Conservation (phyloP, 345 rosid genomes). For the Cochlearia excelsa region DNA sequence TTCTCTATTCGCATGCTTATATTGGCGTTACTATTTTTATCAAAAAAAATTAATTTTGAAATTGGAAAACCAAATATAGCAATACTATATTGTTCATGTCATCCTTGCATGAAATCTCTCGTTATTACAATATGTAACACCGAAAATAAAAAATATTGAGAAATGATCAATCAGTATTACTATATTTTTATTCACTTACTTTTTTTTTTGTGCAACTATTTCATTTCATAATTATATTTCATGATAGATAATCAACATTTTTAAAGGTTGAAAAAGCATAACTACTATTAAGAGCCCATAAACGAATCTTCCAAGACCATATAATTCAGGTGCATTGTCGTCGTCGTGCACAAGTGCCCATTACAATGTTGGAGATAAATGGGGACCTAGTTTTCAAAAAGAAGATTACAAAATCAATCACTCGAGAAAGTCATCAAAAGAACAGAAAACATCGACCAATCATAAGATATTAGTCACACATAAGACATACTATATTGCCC, state of each 20-base stretch:
- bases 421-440: conserved; percentile 5
- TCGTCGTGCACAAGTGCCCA: neutral
- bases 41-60: neutral
- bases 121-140: no score
- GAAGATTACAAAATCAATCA: conserved; percentile 6
- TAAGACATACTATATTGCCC: conserved; percentile 1
- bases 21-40: neutral
- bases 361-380: conserved; percentile 2
- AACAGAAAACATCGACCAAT: conserved; percentile 21
- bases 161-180: no score
- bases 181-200: no score
- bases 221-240: no score
- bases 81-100: no score
- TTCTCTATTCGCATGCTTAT: neutral
- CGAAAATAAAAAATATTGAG: no score
- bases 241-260: no score
- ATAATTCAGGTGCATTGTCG: conserved; percentile 9
- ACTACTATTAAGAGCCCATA: neutral
- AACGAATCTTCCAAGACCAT: neutral
- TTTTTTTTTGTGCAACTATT: no score
- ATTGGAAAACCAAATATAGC: no score
- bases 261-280: no score
- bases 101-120: no score
- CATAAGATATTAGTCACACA: conserved; percentile 13
- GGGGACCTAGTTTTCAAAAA: neutral